Conservation (phyloP, 2,329 filamentous ascomycete genomes). For the Pseudopithomyces chartarum region DNA sequence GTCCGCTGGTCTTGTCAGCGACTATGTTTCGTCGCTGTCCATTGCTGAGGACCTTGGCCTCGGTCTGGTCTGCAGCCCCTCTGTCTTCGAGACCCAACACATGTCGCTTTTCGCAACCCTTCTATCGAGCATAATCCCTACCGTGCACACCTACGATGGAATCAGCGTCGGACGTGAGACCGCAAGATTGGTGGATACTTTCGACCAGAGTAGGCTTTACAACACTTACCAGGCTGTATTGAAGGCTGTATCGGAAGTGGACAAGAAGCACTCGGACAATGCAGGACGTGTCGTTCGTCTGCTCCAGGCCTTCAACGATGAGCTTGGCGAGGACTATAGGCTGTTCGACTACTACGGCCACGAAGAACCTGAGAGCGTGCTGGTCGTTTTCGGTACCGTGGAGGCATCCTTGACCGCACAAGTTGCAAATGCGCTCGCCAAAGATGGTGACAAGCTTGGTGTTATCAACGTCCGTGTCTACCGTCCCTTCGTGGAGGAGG, state of each 20-base stretch:
- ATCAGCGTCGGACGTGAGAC: conserved; percentile 83
- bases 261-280: conserved; percentile 71
- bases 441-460: conserved; percentile 77
- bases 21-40: conserved; percentile 81
- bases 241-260: conserved; percentile 64
- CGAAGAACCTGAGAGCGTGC: conserved; percentile 74
- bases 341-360: conserved; percentile 95
- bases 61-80: conserved; percentile 81
- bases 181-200: conserved; percentile 78
- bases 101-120: conserved; percentile 89
- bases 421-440: conserved; percentile 73
- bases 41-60: conserved; percentile 89
- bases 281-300: conserved; percentile 75
- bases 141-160: conserved; percentile 86
- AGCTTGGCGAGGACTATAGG: conserved; percentile 91
- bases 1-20: conserved; percentile 75
- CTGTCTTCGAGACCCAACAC: conserved; percentile 90
- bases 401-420: conserved; percentile 87
- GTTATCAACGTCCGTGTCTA: conserved; percentile 92
- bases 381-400: conserved; percentile 91
- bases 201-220: conserved; percentile 72
- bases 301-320: conserved; percentile 78
- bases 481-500: conserved; percentile 92
- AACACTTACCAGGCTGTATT: conserved; percentile 71
- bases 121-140: conserved; percentile 77